Conservation (phyloP, 2,329 filamentous ascomycete genomes). For the Clonostachys rosea region DNA sequence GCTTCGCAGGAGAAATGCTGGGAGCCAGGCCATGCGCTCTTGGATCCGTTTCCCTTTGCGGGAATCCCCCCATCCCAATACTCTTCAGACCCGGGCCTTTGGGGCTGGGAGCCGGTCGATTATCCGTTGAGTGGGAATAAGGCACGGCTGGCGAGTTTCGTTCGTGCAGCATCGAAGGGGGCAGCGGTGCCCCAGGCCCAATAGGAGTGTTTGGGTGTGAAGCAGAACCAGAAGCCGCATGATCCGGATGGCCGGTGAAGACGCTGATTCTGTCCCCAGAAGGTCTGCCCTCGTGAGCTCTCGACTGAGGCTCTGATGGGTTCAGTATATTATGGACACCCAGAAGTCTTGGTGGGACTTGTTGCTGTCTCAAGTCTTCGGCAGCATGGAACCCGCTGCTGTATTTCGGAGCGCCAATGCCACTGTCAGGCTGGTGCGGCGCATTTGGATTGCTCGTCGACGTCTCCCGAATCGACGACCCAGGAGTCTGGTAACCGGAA, state of each 20-base stretch:
- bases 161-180: too few species aligned
- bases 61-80: slow-evolving; percentile 12
- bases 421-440: slow-evolving; percentile 10
- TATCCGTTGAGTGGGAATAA: too few species aligned
- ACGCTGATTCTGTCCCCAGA: not conserved
- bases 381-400: slow-evolving; percentile 7
- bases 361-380: slow-evolving; percentile 11
- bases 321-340: slow-evolving; percentile 33
- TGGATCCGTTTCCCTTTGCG: slow-evolving; percentile 13
- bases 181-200: slow-evolving; percentile 2
- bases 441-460: slow-evolving; percentile 6
- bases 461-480: slow-evolving; percentile 31
- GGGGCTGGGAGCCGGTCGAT: slow-evolving; percentile 19
- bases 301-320: slow-evolving; percentile 16
- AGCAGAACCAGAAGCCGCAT: slow-evolving; percentile 11
- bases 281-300: not conserved
- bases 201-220: slow-evolving; percentile 26
- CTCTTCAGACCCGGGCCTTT: slow-evolving; percentile 19
- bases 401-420: slow-evolving; percentile 7
- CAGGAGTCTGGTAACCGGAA: slow-evolving; percentile 40
- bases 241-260: not conserved
- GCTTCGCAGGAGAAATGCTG: slow-evolving; percentile 19
- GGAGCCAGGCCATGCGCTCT: slow-evolving; percentile 11
- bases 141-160: too few species aligned
- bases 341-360: slow-evolving; percentile 15